These are phyloP conservation scores for Vanrija pseudolonga DNA, from an alignment of 1,284 basidiomycete genomes.

Conservation along the genomic window DNA sequence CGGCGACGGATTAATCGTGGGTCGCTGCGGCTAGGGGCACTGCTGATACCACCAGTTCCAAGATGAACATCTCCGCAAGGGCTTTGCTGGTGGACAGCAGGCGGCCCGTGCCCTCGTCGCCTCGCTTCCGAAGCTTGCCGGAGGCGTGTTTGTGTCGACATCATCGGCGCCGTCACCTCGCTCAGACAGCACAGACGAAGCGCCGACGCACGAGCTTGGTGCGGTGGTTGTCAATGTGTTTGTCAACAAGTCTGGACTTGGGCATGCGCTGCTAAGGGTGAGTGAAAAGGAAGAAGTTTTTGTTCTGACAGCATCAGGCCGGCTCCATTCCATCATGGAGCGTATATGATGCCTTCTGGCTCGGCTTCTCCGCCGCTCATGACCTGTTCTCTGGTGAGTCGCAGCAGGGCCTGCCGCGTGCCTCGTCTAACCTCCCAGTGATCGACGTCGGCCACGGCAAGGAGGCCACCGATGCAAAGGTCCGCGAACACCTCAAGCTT, in stretches of 20 bases:
- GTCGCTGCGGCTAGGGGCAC: neutral
- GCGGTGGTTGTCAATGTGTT: constrained; percentile 38
- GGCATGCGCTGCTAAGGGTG: constrained; percentile 38
- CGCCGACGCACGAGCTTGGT: constrained; percentile 6
- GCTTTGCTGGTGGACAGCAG: constrained; percentile 34
- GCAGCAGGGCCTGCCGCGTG: neutral
- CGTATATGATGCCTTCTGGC: constrained; percentile 40
- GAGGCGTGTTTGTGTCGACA: neutral
- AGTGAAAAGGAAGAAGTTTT: neutral
- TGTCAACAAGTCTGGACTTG: constrained; percentile 39
- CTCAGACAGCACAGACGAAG: neutral
- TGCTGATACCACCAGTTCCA: constrained; percentile 23
- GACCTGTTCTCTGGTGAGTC: constrained; percentile 39
- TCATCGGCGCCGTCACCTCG: neutral
- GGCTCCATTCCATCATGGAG: constrained; percentile 29
- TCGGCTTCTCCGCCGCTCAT: constrained; percentile 37
- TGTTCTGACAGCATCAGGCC: constrained; percentile 16
- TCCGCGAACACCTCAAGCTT: constrained; percentile 72
- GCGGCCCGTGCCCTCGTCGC: constrained; percentile 34
- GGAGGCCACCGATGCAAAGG: constrained; percentile 65
- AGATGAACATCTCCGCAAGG: constrained; percentile 26
- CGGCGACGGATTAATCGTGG: constrained; percentile 41
- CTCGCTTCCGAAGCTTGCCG: constrained; percentile 21
- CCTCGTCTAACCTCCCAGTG: constrained; percentile 52
- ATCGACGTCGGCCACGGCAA: constrained; percentile 68